Conservation (phyloP, 2,329 filamentous ascomycete species). For the Raffaelea ambrosiae region DNA sequence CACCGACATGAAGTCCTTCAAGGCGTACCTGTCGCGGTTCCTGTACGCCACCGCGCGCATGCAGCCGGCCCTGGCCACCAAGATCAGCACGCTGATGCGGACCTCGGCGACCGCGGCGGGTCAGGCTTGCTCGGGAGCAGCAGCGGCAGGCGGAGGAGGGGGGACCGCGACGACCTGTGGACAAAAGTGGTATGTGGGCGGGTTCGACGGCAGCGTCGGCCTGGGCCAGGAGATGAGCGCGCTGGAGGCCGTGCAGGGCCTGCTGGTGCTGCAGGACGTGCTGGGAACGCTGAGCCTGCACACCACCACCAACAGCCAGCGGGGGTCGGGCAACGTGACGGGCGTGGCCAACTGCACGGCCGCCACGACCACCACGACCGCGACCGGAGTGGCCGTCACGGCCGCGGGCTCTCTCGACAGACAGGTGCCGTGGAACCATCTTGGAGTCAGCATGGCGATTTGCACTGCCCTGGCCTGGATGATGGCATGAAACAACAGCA, state of each 20-base stretch:
- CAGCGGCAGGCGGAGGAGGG: conserved; percentile 1
- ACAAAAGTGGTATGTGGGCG: conserved; percentile 52
- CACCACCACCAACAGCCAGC: background rate
- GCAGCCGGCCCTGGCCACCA: conserved; percentile 42
- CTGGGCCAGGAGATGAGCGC: conserved; percentile 59
- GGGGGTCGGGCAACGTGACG: too few relatives aligned
- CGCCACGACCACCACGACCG: background rate
- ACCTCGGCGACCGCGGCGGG: conserved; percentile 48
- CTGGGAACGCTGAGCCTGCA: background rate
- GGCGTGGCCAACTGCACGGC: too few relatives aligned
- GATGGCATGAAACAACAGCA: too few relatives aligned
- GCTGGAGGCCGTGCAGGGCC: conserved; percentile 53
- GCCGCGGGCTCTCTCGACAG: too few relatives aligned
- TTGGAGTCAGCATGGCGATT: too few relatives aligned
- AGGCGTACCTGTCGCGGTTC: conserved; percentile 58
- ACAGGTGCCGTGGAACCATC: too few relatives aligned
- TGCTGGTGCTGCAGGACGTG: conserved; percentile 27
- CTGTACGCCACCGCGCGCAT: conserved; percentile 50
- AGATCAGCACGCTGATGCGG: conserved; percentile 39
- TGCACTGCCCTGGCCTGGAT: too few relatives aligned
- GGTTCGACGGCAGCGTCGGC: conserved; percentile 45
- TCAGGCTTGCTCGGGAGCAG: conserved; percentile 46
- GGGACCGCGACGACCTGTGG: conserved; percentile 44
- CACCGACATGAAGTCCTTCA: conserved; percentile 59
- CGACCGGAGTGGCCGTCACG: background rate